A percentile compares a stretch with the other conserved stretches of the same genome.
Conservation (phyloP, 257 asterid genomes). For the Plantago major region DNA sequence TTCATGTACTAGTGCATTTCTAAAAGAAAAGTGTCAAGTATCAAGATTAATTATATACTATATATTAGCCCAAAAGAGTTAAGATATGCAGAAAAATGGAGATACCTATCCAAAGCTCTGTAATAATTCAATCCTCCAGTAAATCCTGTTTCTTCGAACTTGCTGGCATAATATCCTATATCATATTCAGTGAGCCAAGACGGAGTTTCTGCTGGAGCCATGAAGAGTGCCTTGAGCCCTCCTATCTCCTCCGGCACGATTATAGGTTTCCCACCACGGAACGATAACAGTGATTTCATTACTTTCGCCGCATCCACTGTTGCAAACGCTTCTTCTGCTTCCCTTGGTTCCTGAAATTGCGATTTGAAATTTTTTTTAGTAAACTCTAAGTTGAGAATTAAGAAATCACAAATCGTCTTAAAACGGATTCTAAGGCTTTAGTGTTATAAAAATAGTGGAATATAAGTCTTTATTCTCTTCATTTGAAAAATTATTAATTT, state of each 20-base stretch:
- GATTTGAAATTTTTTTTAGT: no score
- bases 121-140: slow-evolving; percentile 51
- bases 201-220: slow-evolving; percentile 19
- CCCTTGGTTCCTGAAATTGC: slow-evolving; percentile 13
- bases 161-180: slow-evolving; percentile 39
- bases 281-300: slow-evolving; percentile 17
- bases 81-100: not conserved
- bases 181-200: slow-evolving; percentile 37
- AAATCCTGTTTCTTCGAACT: slow-evolving; percentile 33
- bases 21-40: no score
- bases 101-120: slow-evolving; percentile 35
- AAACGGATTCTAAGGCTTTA: no score
- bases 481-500: no score
- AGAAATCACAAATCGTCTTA: no score
- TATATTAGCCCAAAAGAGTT: not conserved
- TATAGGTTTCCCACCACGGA: slow-evolving; percentile 20
- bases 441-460: no score
- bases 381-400: no score
- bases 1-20: no score
- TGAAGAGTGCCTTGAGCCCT: slow-evolving; percentile 13
- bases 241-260: slow-evolving; percentile 30
- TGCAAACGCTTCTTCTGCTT: slow-evolving; percentile 20
- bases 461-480: no score
- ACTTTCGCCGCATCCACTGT: slow-evolving; percentile 10
- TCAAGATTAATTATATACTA: not conserved